Conservation (phyloP, 805 yeast genomes). For the Torulaspora quercuum region DNA sequence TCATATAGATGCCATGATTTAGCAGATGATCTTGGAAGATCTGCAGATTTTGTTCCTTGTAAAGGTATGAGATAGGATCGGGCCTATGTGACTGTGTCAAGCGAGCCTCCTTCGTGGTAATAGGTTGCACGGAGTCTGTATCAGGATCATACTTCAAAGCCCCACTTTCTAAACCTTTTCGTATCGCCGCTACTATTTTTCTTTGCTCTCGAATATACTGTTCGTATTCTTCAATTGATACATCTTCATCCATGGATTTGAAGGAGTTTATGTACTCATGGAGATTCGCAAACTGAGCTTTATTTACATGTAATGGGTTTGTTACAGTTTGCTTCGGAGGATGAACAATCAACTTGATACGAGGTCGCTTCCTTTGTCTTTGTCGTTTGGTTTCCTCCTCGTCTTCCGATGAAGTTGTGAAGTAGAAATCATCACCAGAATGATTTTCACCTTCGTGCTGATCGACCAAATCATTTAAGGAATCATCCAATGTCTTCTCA, state of each 20-base stretch:
- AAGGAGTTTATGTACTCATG: conserved; percentile 51
- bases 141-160: conserved; percentile 46
- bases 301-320: conserved; percentile 56
- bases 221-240: conserved; percentile 57
- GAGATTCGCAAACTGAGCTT: conserved; percentile 44
- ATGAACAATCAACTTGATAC: conserved; percentile 35
- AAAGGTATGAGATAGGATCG: conserved; percentile 45
- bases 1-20: conserved; percentile 68
- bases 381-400: conserved; percentile 24
- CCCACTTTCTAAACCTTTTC: conserved; percentile 45
- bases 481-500: conserved; percentile 5
- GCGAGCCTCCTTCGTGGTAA: conserved; percentile 43
- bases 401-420: conserved; percentile 34
- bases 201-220: conserved; percentile 53
- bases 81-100: conserved; percentile 40
- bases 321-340: conserved; percentile 50
- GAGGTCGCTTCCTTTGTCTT: conserved; percentile 25
- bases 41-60: conserved; percentile 38
- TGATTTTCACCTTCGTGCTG: conserved; percentile 1
- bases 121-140: conserved; percentile 39
- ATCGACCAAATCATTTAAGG: no score
- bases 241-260: conserved; percentile 58
- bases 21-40: conserved; percentile 72
- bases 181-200: conserved; percentile 42
- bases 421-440: conserved; percentile 25